Evolutionary conservation across 345 rosid species (phyloP), one percentile per base, ranked within the genome.

Genomic region (Anastatica hierochuntica): DNA sequence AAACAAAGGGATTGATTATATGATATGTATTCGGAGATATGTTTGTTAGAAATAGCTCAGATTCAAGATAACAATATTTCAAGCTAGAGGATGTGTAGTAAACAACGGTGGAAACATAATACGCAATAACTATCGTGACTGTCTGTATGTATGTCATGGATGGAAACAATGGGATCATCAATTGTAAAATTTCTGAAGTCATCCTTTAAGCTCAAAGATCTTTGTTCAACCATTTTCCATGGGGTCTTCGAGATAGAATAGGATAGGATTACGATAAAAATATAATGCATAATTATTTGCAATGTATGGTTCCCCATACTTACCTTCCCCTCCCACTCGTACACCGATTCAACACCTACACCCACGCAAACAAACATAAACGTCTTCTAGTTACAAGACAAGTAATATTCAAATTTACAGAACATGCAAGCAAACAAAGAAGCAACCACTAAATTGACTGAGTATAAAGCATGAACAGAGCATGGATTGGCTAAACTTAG

Each of bases 271-370:
- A n/a, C n/a, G n/a, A n/a, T n/a, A n/a, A n/a, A n/a, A n/a, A n/a
- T n/a, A n/a, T 6, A 49, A 2, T 16, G 31, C 12, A 49, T 24
- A 34, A 24, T 21, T 3, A 51, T 36, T 10, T 49, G 18, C 19
- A 24, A 2, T 0, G n/a, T 51, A 4, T 15, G 2, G 41, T 44
- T 2, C 5, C 49, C 14, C 11, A 14, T 15, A 14, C 64, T 18
- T 74, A 92, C 98, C 95, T 88, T 83, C 50, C 88, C 95, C 45
- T 88, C 77, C 96, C 98, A 92, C 49, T 70, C 70, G 49, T 92
- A 90, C 16, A 90, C 88, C 1, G 98, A 90, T 72, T 80, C 88
- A 51, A 90, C 21, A 26, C 98, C 98, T 87, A 81, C 70, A 74
- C 72, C 48, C 53, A 68, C 7, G 36, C 16, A 35, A 9, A 57